These are phyloP conservation scores for Adansonia digitata DNA, from an alignment of 345 rosid species.

Conservation along the genomic window DNA sequence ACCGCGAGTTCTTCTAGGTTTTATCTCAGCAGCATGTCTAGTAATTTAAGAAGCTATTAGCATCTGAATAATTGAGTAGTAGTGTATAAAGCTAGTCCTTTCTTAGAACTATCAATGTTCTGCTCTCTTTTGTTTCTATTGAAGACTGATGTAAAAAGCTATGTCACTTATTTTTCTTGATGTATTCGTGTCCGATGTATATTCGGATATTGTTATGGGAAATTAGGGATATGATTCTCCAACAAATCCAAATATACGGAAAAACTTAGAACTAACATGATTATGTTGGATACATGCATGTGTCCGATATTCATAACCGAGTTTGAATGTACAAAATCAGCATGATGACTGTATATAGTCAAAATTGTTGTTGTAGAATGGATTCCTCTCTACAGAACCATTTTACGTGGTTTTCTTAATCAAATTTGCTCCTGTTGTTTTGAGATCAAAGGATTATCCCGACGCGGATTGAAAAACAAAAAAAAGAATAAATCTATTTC, in stretches of 20 bases:
- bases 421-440: no score
- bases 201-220: no score
- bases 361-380: not conserved
- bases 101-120: not conserved
- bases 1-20: slow-evolving; percentile 57
- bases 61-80: not conserved
- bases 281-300: no score
- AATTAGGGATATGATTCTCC: no score
- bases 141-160: not conserved
- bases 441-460: no score
- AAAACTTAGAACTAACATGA: no score
- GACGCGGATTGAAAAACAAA: no score
- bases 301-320: no score
- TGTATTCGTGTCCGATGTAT: no score
- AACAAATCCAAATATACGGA: no score
- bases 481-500: no score
- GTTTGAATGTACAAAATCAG: not conserved
- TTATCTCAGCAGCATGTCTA: not conserved
- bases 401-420: not conserved
- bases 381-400: not conserved
- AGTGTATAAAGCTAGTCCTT: not conserved
- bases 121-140: not conserved
- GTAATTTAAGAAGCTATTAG: not conserved
- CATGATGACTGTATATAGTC: not conserved
- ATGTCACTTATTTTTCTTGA: no score